phyloP scores from a whole-genome alignment of 2,329 filamentous ascomycete genomes.

The Xylariaceae sp. region DNA sequence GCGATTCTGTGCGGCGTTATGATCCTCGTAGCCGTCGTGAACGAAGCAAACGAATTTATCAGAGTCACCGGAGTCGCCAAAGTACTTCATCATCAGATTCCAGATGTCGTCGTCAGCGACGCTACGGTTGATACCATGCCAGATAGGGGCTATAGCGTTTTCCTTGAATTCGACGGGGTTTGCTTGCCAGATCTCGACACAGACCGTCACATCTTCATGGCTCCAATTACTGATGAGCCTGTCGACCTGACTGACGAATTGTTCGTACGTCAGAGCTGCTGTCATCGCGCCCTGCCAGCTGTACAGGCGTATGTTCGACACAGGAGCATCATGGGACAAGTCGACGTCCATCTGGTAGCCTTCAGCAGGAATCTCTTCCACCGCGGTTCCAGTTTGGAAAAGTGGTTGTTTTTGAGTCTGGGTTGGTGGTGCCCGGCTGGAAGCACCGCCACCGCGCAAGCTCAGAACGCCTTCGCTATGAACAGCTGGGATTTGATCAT shows the following conservation, averaged over 20 bases:
- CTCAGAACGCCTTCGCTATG: neutral
- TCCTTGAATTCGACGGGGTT: neutral
- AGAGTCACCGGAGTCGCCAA: neutral
- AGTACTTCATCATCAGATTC: slow-evolving; percentile 10
- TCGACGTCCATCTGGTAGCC: slow-evolving; percentile 6
- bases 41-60: slow-evolving; percentile 18
- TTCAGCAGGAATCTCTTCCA: slow-evolving; percentile 1
- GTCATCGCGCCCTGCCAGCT: slow-evolving; percentile 17
- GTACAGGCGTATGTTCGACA: slow-evolving; percentile 4
- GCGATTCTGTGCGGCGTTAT: slow-evolving; percentile 2
- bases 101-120: slow-evolving; percentile 10
- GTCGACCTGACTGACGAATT: slow-evolving; percentile 18
- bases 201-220: slow-evolving; percentile 14
- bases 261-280: neutral
- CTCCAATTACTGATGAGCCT: slow-evolving; percentile 15
- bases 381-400: neutral
- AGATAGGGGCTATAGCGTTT: slow-evolving; percentile 11
- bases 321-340: neutral
- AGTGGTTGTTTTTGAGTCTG: neutral
- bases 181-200: slow-evolving; percentile 20
- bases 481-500: neutral
- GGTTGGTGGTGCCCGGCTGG: neutral
- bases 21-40: slow-evolving; percentile 13
- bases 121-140: neutral
- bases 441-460: slow-evolving; percentile 18